phyloP scores from a whole-genome alignment of 495 filamentous ascomycete species.

The Penicillium desertorum region DNA sequence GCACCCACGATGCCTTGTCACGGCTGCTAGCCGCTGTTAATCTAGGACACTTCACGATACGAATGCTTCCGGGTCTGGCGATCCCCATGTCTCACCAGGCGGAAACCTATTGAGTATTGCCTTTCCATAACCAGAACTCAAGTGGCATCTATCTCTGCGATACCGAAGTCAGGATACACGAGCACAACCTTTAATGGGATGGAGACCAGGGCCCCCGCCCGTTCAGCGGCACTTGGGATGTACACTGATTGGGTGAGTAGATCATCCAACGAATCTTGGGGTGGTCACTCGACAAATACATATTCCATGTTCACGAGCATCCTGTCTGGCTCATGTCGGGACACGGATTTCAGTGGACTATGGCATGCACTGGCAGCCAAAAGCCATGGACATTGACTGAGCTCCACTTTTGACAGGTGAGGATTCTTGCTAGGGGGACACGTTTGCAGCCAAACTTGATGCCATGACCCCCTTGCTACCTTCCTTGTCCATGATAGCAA shows the following conservation, averaged over 20 bases:
- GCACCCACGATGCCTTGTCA: neutral
- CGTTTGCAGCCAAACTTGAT: neutral
- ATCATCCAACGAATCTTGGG: neutral
- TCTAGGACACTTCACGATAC: neutral
- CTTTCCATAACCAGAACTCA: neutral
- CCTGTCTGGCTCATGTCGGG: neutral
- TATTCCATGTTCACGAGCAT: neutral
- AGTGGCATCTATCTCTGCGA: neutral
- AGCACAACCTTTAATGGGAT: neutral
- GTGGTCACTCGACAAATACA: neutral
- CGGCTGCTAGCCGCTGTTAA: neutral
- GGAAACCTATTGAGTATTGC: neutral
- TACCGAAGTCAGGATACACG: neutral
- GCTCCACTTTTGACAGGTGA: too few species aligned
- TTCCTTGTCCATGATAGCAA: neutral
- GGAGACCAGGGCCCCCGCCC: neutral
- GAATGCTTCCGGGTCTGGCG: neutral
- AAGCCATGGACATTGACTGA: neutral
- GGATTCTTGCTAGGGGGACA: too few species aligned
- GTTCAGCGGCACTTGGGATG: neutral
- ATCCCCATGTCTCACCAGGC: neutral
- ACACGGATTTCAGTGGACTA: too few species aligned
- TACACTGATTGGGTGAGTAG: neutral
- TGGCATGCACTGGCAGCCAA: neutral
- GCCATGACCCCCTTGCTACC: neutral